A percentile compares a stretch with the other conserved stretches of the same genome.
Evolutionary conservation across 2,329 filamentous ascomycete genomes (phyloP).

Genomic region (Hypoxylon sp.): DNA sequence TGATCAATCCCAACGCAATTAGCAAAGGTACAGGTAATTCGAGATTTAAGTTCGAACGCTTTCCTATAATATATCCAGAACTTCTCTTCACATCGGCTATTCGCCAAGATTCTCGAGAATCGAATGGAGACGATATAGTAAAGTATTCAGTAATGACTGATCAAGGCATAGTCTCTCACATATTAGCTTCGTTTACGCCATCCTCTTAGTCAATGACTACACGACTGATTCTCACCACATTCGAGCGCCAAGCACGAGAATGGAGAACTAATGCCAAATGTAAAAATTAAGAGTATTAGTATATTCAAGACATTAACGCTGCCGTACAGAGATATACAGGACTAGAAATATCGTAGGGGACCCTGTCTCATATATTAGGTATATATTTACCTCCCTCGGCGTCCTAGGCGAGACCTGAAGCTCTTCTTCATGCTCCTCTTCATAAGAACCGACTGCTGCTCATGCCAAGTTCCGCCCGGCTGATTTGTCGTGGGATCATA

Average conservation of each 20-base stretch:
- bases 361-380: no score
- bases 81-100: neutral
- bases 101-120: neutral
- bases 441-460: slow-evolving; percentile 37
- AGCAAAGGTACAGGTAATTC: no score
- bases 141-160: neutral
- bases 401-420: slow-evolving; percentile 18
- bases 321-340: slow-evolving; percentile 1
- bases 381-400: slow-evolving; percentile 22
- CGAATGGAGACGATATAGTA: neutral
- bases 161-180: neutral
- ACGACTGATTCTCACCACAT: neutral
- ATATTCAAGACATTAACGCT: slow-evolving; percentile 15
- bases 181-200: slow-evolving; percentile 13
- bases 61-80: neutral
- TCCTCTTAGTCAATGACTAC: slow-evolving; percentile 12
- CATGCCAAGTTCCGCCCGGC: slow-evolving; percentile 51
- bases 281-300: neutral
- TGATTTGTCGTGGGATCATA: slow-evolving; percentile 54
- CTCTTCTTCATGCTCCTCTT: slow-evolving; percentile 47
- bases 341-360: neutral
- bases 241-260: no score
- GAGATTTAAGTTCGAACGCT: no score
- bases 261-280: neutral
- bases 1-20: neutral